A percentile compares a stretch with the other conserved stretches of the same genome.
Evolutionary conservation across 768 basidiomycete genomes (phyloP).

Genomic region (Lactarius pseudohatsudake): DNA sequence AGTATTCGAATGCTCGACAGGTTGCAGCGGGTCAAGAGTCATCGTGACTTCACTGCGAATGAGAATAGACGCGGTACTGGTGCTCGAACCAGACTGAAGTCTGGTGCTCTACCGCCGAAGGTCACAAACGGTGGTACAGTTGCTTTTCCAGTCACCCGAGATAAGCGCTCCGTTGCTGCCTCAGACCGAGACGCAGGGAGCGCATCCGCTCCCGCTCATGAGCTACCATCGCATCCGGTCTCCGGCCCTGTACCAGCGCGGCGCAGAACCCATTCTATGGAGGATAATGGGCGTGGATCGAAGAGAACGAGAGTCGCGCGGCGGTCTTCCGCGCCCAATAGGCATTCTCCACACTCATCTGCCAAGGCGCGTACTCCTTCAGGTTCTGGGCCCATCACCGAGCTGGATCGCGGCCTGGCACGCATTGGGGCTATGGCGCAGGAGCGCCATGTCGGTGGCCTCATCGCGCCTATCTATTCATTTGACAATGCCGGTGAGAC

Average conservation of each 20-base stretch:
- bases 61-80: neutral
- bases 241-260: neutral
- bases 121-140: neutral
- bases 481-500: constrained; percentile 7
- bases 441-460: neutral
- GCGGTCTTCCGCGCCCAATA: neutral
- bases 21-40: neutral
- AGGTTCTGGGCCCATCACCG: neutral
- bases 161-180: neutral
- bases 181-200: neutral
- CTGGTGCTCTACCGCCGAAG: neutral
- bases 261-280: neutral
- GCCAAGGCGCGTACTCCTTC: neutral
- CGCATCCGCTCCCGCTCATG: neutral
- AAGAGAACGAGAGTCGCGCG: constrained; percentile 3
- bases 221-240: neutral
- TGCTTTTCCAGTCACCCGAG: neutral
- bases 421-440: neutral
- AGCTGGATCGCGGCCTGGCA: constrained; percentile 3
- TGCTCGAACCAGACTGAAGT: neutral
- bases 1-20: too few species aligned
- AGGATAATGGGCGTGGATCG: neutral
- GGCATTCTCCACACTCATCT: neutral
- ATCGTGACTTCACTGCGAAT: neutral
- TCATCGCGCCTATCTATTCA: neutral